Evolutionary conservation across 73 alveolate species (phyloP), one percentile per base, ranked within the genome.

Genomic region (Tetrahymena elliotti): DNA sequence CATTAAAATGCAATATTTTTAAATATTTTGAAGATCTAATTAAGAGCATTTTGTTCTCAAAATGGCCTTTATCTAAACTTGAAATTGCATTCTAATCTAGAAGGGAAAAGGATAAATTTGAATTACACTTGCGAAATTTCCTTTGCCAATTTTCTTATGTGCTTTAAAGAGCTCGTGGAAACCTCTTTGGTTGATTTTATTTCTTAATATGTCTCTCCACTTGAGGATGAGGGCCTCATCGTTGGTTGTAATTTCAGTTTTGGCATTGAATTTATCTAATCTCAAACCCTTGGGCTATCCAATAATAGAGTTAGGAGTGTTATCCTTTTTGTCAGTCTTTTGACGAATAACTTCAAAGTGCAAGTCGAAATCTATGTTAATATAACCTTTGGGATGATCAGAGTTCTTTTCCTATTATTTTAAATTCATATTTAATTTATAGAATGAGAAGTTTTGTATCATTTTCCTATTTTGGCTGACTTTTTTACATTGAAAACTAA

Each of bases 101-200:
- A n/a, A 68, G 33, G 39, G 33, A 27, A 6, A 31, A 68, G 22
- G 3, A 68, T 18, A 68, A 68, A 24, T 6, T 24, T n/a, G 7
- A 68, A 68, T 68, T 68, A 94, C 96, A 88, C 95, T 84, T 24
- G 96, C 96, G 92, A 94, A 94, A 92, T 94, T 94, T 40, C 96
- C 96, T 83, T 94, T 94, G 35, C 96, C 96, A 22, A 94, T 94
- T 41, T 94, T 94, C 92, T 94, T 94, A 31, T 84, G 93, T 15
- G 93, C 96, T 36, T 94, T 94, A n/a, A 94, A 94, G 93, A 94
- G 68, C 52, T 94, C 95, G 35, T 94, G 96, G 93, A 94, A 94
- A n/a, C 96, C 96, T 93, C 68, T 94, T 37, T 94, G 35, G 92
- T 94, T 94, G 83, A 94, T 94, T 52, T 88, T 94, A 41, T 84